Base-by-base conservation (phyloP, 2,329 filamentous ascomycete genomes). In the Cladorrhinum sp. region DNA sequence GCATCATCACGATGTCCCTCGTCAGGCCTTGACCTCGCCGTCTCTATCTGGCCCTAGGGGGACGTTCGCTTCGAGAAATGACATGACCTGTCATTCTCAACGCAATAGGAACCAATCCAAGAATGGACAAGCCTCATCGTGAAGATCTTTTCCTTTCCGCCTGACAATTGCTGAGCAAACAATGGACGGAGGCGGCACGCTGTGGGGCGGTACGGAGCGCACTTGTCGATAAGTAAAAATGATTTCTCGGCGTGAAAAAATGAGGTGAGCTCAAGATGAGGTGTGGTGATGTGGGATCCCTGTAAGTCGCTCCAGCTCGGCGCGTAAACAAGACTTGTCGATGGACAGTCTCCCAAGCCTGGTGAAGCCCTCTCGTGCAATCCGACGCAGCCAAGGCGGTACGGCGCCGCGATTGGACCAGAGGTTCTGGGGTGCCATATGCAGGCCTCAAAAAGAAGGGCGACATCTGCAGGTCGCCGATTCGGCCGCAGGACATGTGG, bases 321-420 rank as follows among this genome's bases (percentile, higher is more conserved):
- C 81, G 81, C 81, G 77, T 84, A 84, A 79, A 75, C 70, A 73
- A 75, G 74, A 74, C 74, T 76, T 76, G 72, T 74, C 73, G 77
- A 72, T 82, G 79, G 80, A 74, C 73, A 71, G 73, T 67, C 68
- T 71, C 66, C 67, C 70, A 70, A 58, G 73, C 73, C 73, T 74
- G 74, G 73, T 72, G 71, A 73, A 72, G 67, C 68, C 69, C 68
- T 67, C 72, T 76, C 68, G 74, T 75, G 76, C 79, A 82, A 81
- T 81, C 73, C 73, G 75, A 79, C 69, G 72, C 68, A 72, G 75
- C 73, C 72, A 71, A 68, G 64, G 64, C 67, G 62, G 65, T 65
- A 70, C 63, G 65, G 57, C 16, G 29, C 50, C 32, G 57, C 60
- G 56, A 69, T 68, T 69, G 67, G 67, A 50, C 59, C 36, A 58